Evolutionary conservation across 805 yeast species (phyloP).

Genomic region (Jamesozyma lodderae): DNA sequence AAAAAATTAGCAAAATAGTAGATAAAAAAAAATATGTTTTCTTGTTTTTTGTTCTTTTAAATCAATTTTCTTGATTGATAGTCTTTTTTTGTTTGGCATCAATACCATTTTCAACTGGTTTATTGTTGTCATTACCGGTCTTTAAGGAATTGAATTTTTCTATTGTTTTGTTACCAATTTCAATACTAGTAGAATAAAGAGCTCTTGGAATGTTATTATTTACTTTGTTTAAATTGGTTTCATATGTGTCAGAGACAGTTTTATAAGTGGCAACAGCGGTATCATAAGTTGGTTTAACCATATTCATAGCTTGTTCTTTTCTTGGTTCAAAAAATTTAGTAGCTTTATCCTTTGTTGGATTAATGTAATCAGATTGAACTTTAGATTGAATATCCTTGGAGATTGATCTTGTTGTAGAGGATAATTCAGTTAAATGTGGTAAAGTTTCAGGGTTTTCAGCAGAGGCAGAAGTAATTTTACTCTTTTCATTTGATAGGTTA

Average conservation of each 20-base stretch:
- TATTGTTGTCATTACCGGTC: too few relatives aligned
- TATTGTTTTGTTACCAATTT: conserved; percentile 23
- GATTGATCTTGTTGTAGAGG: conserved; percentile 22
- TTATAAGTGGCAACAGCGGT: conserved; percentile 21
- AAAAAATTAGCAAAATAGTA: too few relatives aligned
- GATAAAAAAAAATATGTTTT: too few relatives aligned
- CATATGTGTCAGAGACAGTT: conserved; percentile 23
- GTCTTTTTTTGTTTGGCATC: background rate
- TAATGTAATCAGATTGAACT: conserved; percentile 16
- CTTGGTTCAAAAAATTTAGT: conserved; percentile 19
- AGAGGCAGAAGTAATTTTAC: background rate
- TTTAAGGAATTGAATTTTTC: conserved; percentile 20
- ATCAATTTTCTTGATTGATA: conserved; percentile 1
- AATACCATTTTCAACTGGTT: background rate
- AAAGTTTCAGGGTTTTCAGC: conserved; percentile 6
- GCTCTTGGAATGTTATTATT: conserved; percentile 25
- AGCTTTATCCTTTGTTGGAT: conserved; percentile 20
- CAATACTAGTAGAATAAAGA: conserved; percentile 26
- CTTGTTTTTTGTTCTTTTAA: too few relatives aligned
- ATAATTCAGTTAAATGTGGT: conserved; percentile 25
- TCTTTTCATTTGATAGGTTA: conserved; percentile 5
- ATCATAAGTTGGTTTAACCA: conserved; percentile 12
- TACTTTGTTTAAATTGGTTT: conserved; percentile 5
- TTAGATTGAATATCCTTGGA: conserved; percentile 21
- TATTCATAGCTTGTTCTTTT: conserved; percentile 4